Evolutionary conservation across 371 early-diverging fungal genomes (phyloP).

Genomic region (Dentiscutata heterogama): DNA sequence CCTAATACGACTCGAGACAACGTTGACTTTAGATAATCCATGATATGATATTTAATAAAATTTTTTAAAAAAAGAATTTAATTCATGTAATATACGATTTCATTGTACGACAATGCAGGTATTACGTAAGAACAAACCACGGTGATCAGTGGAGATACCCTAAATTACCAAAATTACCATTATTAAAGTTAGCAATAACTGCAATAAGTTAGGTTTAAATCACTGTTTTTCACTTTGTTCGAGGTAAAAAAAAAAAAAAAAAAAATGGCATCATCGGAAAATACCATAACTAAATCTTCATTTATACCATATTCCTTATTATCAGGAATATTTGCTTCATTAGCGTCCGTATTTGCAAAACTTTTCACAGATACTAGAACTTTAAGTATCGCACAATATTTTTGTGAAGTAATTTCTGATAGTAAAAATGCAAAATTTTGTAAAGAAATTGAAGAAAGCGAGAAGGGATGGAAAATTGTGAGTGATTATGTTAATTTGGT

Average conservation of each 20-base stretch:
- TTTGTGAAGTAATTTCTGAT: conserved; percentile 12
- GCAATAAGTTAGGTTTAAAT: too few species aligned
- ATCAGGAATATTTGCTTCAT: conserved; percentile 77
- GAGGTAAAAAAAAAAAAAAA: too few species aligned
- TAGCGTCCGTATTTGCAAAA: conserved; percentile 83
- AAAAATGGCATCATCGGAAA: too few species aligned
- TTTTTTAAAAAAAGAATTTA: not conserved
- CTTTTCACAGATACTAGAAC: conserved; percentile 71
- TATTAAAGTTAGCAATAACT: too few species aligned
- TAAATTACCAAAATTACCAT: too few species aligned
- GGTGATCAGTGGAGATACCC: too few species aligned
- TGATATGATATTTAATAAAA: not conserved
- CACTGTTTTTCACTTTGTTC: too few species aligned
- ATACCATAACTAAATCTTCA: not conserved
- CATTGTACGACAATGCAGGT: too few species aligned
- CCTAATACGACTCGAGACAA: conserved; percentile 73
- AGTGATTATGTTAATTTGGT: not conserved
- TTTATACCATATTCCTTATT: conserved; percentile 63
- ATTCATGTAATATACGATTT: not conserved
- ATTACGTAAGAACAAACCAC: too few species aligned
- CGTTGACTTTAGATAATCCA: conserved; percentile 67
- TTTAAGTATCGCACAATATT: conserved; percentile 37
- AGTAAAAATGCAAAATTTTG: conserved; percentile 9
- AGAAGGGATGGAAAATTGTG: not conserved
- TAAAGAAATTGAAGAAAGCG: not conserved